phyloP scores from a whole-genome alignment of 179 eudicot species.

The Beta corolliflora region DNA sequence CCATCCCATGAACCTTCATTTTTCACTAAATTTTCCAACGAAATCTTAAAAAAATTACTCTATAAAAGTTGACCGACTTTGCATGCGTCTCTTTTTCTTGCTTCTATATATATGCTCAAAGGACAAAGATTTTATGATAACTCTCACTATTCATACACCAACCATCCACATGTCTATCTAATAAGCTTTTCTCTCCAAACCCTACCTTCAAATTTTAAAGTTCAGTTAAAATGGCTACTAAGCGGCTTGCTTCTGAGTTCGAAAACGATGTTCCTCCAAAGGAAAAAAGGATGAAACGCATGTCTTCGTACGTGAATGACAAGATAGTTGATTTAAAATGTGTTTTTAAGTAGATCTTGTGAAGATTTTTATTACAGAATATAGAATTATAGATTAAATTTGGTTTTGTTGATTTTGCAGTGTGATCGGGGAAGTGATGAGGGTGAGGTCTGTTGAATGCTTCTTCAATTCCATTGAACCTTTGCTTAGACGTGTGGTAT shows the following conservation, averaged over 20 bases:
- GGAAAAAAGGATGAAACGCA: constrained; percentile 39
- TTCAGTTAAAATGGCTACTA: constrained; percentile 45
- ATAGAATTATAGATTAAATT: neutral
- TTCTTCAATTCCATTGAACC: constrained; percentile 59
- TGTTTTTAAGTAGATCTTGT: neutral
- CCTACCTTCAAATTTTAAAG: neutral
- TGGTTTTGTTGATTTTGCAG: constrained; percentile 27
- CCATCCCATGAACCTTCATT: constrained; percentile 10
- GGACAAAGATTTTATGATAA: neutral
- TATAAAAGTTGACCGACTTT: constrained; percentile 16
- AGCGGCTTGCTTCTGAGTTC: constrained; percentile 32
- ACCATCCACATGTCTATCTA: neutral
- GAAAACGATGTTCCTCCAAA: constrained; percentile 28
- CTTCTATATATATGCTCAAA: too few relatives aligned
- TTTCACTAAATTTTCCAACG: neutral
- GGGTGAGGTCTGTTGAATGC: constrained; percentile 42
- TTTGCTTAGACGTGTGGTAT: constrained; percentile 74
- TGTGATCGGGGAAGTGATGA: constrained; percentile 47
- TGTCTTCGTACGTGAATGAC: constrained; percentile 45
- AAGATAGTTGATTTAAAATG: neutral
- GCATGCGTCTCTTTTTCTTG: neutral
- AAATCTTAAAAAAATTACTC: neutral
- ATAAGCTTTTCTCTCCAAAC: constrained; percentile 3
- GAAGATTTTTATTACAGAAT: too few relatives aligned
- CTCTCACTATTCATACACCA: neutral